Conservation (phyloP, 129 eudicot species). For the Glebionis coronaria region DNA sequence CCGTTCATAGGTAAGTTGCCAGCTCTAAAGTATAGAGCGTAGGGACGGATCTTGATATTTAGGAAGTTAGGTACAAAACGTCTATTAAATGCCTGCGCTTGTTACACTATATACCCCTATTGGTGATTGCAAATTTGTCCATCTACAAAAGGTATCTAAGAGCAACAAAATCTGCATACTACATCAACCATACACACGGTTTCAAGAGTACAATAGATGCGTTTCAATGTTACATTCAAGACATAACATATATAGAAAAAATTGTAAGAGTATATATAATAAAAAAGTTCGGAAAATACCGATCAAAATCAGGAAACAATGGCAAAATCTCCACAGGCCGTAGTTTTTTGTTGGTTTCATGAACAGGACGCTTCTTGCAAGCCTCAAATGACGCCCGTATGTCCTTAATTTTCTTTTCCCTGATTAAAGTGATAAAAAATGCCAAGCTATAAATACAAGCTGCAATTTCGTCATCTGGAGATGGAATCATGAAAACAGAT, state of each 20-base stretch:
- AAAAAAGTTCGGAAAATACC: slow-evolving; percentile 39
- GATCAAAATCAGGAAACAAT: slow-evolving; percentile 77
- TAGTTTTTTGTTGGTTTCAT: slow-evolving; percentile 65
- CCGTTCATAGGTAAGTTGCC: neutral
- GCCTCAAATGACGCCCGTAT: slow-evolving; percentile 89
- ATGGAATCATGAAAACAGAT: neutral
- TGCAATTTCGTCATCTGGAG: neutral
- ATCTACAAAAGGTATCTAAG: neutral
- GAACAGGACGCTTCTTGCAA: slow-evolving; percentile 76
- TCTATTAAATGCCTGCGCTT: neutral
- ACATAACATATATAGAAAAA: too few species aligned
- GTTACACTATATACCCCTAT: too few species aligned
- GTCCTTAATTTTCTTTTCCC: slow-evolving; percentile 80
- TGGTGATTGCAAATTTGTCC: neutral
- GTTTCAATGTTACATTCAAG: neutral
- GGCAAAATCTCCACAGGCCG: slow-evolving; percentile 80
- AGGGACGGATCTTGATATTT: neutral
- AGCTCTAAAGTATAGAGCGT: neutral
- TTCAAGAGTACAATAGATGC: neutral
- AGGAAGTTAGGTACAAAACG: neutral
- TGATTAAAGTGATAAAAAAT: slow-evolving; percentile 26
- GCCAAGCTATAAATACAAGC: neutral
- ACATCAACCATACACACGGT: neutral
- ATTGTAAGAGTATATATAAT: too few species aligned
- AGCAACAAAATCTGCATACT: neutral